A percentile compares a stretch with the other conserved stretches of the same genome.
Evolutionary conservation across 345 rosid genomes (phyloP).

Genomic region (Hypericum androsaemum): DNA sequence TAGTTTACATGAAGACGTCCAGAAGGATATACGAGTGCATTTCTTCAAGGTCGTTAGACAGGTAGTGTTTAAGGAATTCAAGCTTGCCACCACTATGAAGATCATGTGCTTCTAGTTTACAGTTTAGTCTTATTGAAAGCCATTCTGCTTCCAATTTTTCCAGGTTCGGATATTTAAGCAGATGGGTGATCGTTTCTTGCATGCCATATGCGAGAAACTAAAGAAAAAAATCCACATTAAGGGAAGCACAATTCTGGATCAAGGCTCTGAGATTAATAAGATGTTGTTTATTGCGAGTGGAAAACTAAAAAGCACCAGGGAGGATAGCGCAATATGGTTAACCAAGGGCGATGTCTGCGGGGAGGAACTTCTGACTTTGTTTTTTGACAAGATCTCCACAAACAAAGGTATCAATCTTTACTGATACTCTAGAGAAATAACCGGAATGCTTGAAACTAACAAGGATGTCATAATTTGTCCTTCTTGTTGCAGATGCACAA

Average conservation of each 20-base stretch:
- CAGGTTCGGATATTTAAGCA: conserved; percentile 69
- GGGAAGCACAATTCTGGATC: conserved; percentile 49
- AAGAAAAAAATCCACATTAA: conserved; percentile 56
- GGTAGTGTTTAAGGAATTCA: no score
- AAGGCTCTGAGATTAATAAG: conserved; percentile 52
- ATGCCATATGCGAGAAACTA: conserved; percentile 63
- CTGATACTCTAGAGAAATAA: not conserved
- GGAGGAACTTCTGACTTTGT: conserved; percentile 88
- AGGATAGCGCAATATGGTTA: conserved; percentile 36
- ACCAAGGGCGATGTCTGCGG: conserved; percentile 73
- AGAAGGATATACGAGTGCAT: conserved; percentile 73
- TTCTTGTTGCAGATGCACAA: conserved; percentile 38
- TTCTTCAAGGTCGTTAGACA: conserved; percentile 71
- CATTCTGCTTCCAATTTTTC: conserved; percentile 2
- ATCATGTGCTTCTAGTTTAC: not conserved
- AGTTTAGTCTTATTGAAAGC: conserved; percentile 1
- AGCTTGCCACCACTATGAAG: no score
- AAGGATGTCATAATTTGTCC: no score
- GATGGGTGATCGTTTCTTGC: conserved; percentile 63
- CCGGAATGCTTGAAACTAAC: no score
- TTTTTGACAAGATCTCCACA: conserved; percentile 65
- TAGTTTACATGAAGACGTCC: conserved; percentile 82
- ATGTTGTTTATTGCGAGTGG: conserved; percentile 88
- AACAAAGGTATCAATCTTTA: conserved; percentile 29
- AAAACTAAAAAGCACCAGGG: conserved; percentile 56